phyloP scores from a whole-genome alignment of 106 monocot genomes.

The Allium fistulosum region DNA sequence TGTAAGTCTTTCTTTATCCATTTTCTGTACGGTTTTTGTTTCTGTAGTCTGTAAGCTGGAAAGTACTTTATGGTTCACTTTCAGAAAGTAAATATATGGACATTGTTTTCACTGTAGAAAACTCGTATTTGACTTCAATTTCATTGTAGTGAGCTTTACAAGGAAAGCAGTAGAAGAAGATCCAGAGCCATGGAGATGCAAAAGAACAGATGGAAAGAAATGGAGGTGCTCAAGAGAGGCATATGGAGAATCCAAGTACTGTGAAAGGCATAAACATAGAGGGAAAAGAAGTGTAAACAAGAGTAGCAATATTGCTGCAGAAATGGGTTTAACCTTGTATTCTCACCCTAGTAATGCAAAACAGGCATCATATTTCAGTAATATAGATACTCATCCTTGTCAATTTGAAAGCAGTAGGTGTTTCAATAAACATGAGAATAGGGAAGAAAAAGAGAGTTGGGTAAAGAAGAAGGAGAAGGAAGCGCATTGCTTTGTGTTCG shows the following conservation, averaged over 20 bases:
- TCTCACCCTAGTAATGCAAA: too few relatives aligned
- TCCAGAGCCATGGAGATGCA: constrained; percentile 41
- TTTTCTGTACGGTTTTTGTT: neutral
- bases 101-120: too few relatives aligned
- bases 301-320: constrained; percentile 19
- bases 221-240: constrained; percentile 46
- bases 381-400: too few relatives aligned
- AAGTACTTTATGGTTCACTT: too few relatives aligned
- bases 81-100: too few relatives aligned
- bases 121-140: neutral
- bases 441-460: too few relatives aligned
- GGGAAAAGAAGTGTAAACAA: constrained; percentile 93
- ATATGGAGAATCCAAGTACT: constrained; percentile 82
- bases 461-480: neutral
- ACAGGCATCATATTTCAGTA: too few relatives aligned
- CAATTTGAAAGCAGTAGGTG: too few relatives aligned
- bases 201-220: constrained; percentile 47
- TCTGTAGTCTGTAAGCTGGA: too few relatives aligned
- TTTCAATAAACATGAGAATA: too few relatives aligned
- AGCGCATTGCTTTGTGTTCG: constrained; percentile 3
- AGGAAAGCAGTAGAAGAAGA: constrained; percentile 24
- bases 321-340: too few relatives aligned
- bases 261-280: constrained; percentile 91
- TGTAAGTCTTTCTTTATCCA: neutral
- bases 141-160: neutral